These are phyloP conservation scores for Fonsecaea multimorphosa DNA, from an alignment of 2,329 filamentous ascomycete genomes.

Conservation along the genomic window DNA sequence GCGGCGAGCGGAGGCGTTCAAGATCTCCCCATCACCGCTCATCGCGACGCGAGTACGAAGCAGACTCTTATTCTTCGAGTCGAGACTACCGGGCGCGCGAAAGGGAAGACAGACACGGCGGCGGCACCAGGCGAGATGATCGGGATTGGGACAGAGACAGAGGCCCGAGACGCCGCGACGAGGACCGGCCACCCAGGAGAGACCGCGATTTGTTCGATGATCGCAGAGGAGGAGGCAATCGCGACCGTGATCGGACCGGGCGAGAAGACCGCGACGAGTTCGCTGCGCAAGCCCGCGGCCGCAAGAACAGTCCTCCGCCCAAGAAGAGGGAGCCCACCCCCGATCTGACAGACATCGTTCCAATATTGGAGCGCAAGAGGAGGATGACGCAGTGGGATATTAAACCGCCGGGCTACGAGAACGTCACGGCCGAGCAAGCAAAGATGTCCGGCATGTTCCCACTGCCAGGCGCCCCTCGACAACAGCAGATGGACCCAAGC, in stretches of 20 bases:
- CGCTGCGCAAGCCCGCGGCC: slow-evolving; percentile 57
- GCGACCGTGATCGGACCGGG: slow-evolving; percentile 50
- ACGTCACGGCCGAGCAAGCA: slow-evolving; percentile 96
- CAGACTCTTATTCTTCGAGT: slow-evolving; percentile 90
- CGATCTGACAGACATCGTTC: slow-evolving; percentile 84
- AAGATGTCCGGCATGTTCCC: slow-evolving; percentile 99
- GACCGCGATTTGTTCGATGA: slow-evolving; percentile 70
- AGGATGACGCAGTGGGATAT: slow-evolving; percentile 99
- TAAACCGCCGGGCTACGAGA: slow-evolving; percentile 97
- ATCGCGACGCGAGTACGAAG: slow-evolving; percentile 71
- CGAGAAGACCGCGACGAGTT: slow-evolving; percentile 59
- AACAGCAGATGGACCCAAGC: slow-evolving; percentile 92
- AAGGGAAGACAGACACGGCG: slow-evolving; percentile 87
- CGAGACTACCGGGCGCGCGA: slow-evolving; percentile 91
- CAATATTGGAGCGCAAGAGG: slow-evolving; percentile 83
- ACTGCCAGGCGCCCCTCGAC: slow-evolving; percentile 89
- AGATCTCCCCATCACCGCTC: slow-evolving; percentile 81
- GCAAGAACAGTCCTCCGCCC: slow-evolving; percentile 76
- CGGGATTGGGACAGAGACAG: slow-evolving; percentile 78
- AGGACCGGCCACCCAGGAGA: slow-evolving; percentile 63
- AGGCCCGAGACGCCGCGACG: slow-evolving; percentile 67
- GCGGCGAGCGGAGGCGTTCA: slow-evolving; percentile 71
- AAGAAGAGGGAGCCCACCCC: slow-evolving; percentile 96
- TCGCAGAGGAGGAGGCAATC: slow-evolving; percentile 56
- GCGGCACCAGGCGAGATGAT: slow-evolving; percentile 72